Base-by-base conservation (phyloP, 495 filamentous ascomycete species). In the Hypoxylon lienhwacheense region DNA sequence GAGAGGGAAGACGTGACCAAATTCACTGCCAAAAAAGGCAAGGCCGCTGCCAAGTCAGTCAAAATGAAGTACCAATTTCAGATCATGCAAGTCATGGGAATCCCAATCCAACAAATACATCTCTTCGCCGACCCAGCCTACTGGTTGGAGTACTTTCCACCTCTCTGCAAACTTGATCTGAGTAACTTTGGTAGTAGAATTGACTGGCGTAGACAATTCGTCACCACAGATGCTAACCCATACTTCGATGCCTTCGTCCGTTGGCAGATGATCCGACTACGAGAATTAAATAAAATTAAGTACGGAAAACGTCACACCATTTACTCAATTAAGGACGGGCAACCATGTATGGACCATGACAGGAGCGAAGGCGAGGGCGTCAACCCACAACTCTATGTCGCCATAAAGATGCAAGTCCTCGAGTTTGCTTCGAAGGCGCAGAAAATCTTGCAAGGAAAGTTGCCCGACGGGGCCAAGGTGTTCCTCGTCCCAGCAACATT, bases 271-370 rank as follows among this genome's bases (percentile, higher is more conserved):
- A 91, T 88, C 68, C 86, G 87, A 48, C 80, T 98, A 12, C 85
- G 85, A 69, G 87, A 95, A 68, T 79, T 96, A 37, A 80, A 87
- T 42, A 98, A 97, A 77, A 95, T 98, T 61, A 84, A 87, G 76
- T 98, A 92, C 68, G 92, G 91, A 39, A 91, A 88, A 73, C 81
- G 93, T 29, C 96, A 96, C 67, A 97, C 92, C 1, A 84, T 98
- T 55, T 97, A 97, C 77, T 90, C 85, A 11, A 91, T 93, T 49
- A 97, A 96, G 73, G 93, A 97, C 65, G 92, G 91, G 40, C 93
- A 97, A 67, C 89, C 93, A 10, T 98, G 93, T 74, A 89, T 97
- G 85, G 93, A 97, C 70, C 93, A 98, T 72, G 93, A 98, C 71
- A 80, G 93, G 55, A 88, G 85, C 44, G 84, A 90, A 51, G 93